Conservation (phyloP, 1,284 basidiomycete genomes). For the Papiliotrema nemorosa region DNA sequence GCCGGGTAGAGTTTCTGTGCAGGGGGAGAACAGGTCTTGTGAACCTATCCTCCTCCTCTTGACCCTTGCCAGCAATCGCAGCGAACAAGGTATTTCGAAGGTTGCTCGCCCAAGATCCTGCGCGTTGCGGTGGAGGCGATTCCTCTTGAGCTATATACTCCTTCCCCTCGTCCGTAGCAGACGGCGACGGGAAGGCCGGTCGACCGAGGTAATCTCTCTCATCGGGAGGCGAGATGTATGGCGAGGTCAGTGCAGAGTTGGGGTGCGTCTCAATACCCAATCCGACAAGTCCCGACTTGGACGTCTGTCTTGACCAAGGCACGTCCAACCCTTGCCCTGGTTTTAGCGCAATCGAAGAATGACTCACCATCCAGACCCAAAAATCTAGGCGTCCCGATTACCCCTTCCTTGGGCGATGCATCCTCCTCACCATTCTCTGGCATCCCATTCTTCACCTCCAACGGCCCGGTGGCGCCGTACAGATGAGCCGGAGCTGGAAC, state of each 20-base stretch:
- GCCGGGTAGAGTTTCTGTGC: conserved; percentile 14
- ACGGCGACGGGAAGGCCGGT: conserved; percentile 14
- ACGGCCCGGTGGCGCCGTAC: conserved; percentile 17
- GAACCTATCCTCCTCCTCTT: conserved; percentile 18
- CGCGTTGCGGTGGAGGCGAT: conserved; percentile 14
- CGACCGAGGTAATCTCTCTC: conserved; percentile 9
- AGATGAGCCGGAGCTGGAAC: conserved; percentile 12
- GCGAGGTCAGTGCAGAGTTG: not conserved
- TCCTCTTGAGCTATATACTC: conserved; percentile 1
- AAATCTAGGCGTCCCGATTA: conserved; percentile 13
- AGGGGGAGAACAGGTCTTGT: conserved; percentile 23
- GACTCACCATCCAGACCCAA: conserved; percentile 26
- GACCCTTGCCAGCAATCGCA: conserved; percentile 18
- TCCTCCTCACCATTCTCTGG: conserved; percentile 24
- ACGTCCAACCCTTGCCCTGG: conserved; percentile 9
- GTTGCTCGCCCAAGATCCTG: conserved; percentile 30
- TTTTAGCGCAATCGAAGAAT: not conserved
- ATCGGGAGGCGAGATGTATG: conserved; percentile 12
- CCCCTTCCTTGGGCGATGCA: not conserved
- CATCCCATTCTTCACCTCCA: conserved; percentile 25
- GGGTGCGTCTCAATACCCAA: conserved; percentile 1
- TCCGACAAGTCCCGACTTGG: not conserved
- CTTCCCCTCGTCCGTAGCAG: conserved; percentile 4
- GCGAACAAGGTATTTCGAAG: conserved; percentile 27
- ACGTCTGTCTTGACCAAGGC: conserved; percentile 9